A percentile compares a stretch with the other conserved stretches of the same genome.
Evolutionary conservation across 768 basidiomycete genomes (phyloP).

Genomic region (Lentinula guzmanii): DNA sequence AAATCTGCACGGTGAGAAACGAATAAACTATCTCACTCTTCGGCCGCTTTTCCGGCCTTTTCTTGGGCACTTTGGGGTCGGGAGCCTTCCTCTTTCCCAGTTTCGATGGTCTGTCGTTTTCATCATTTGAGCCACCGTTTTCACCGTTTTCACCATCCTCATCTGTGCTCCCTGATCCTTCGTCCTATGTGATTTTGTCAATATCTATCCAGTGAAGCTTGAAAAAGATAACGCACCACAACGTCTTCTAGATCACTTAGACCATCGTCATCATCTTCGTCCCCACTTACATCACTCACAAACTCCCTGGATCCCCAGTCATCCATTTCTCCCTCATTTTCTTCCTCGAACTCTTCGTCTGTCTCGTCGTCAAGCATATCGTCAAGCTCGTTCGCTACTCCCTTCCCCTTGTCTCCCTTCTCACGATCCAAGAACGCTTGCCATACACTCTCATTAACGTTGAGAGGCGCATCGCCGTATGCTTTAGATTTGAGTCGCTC

Average conservation of each 20-base stretch:
- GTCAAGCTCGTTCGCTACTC: constrained; percentile 39
- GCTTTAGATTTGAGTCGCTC: constrained; percentile 95
- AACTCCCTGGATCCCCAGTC: constrained; percentile 63
- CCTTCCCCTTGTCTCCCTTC: constrained; percentile 37
- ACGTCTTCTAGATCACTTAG: constrained; percentile 68
- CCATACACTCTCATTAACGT: constrained; percentile 98
- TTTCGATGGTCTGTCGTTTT: constrained; percentile 22
- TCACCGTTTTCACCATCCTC: constrained; percentile 27
- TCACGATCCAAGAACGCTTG: constrained; percentile 85
- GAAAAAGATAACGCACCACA: constrained; percentile 36
- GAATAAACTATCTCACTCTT: constrained; percentile 41
- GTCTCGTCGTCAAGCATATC: constrained; percentile 51
- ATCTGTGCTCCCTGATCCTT: constrained; percentile 35
- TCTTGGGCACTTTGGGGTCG: constrained; percentile 37
- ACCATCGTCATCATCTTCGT: constrained; percentile 55
- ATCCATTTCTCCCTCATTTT: constrained; percentile 49
- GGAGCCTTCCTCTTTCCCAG: constrained; percentile 68
- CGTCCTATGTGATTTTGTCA: constrained; percentile 22
- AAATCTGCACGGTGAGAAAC: not conserved
- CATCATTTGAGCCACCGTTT: constrained; percentile 25
- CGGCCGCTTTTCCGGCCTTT: constrained; percentile 54
- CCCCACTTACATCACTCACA: constrained; percentile 69
- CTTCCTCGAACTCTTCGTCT: constrained; percentile 44
- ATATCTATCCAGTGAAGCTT: not conserved
- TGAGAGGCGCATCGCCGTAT: constrained; percentile 95